Evolutionary conservation across 2,329 filamentous ascomycete species (phyloP), one percentile per base, ranked within the genome.

Genomic region (Myriangium duriaei): DNA sequence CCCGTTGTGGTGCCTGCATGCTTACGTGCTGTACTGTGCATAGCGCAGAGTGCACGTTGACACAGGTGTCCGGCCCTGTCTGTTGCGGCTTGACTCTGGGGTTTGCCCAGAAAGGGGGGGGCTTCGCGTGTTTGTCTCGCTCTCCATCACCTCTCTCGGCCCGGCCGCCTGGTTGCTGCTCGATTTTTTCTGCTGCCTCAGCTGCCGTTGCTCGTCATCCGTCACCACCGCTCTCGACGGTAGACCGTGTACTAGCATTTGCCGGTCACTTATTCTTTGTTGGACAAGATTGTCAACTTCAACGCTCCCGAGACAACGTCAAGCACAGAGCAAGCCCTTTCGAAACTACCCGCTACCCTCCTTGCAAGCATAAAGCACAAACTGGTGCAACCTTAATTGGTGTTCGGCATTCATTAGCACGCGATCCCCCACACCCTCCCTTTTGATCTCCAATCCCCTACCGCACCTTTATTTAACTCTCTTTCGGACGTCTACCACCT

Each of bases 301-400:
- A 26, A 26, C 21, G 21, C n/a, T 26, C 21, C 21, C 21, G 21
- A 26, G 21, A 26, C 21, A 26, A n/a, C 21, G n/a, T 7, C 21
- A 26, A 26, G 21, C 21, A 26, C 21, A 7, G 21, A n/a, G 21
- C 21, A 26, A n/a, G 21, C 7, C 21, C 21, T 26, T n/a, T 26
- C n/a, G 7, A n/a, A 26, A 26, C 21, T 26, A 26, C 36, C 32
- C 30, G 29, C 11, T 30, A 26, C 36, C 32, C 30, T 39, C 16
- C 15, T 30, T 33, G 29, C 36, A 39, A 32, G 30, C 29, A 39
- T 32, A 39, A 33, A 39, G 28, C 30, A 33, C 32, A 33, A 14
- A 26, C 21, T 26, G 21, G 21, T 7, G 21, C 36, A 39, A 28
- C 36, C 24, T 39, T 39, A 39, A 32, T 16, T 16, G 29, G 32